Evolutionary conservation across 176 grass and related monocot genomes (phyloP).

Genomic region (Canna indica): DNA sequence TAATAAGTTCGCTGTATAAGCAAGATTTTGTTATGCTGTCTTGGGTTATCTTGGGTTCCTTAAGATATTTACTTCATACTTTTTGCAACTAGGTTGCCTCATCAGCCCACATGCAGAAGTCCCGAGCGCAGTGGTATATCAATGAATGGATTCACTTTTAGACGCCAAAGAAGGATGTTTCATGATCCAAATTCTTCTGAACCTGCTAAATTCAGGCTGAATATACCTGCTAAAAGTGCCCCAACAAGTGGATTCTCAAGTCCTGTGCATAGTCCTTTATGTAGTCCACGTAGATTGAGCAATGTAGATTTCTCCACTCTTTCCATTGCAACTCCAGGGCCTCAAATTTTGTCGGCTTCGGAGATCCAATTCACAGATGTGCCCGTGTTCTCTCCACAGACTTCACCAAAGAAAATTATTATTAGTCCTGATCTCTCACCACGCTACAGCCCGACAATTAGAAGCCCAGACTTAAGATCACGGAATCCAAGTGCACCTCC

Average conservation of each 20-base stretch:
- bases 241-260: constrained; percentile 67
- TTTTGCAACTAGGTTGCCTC: constrained; percentile 37
- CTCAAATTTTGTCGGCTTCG: constrained; percentile 34
- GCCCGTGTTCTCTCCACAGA: constrained; percentile 27
- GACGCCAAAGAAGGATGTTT: constrained; percentile 34
- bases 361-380: constrained; percentile 33
- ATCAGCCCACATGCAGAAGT: constrained; percentile 35
- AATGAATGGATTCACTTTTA: constrained; percentile 24
- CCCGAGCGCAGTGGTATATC: constrained; percentile 20
- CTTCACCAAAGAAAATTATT: constrained; percentile 48
- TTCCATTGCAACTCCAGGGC: constrained; percentile 28
- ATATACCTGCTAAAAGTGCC: constrained; percentile 76
- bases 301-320: constrained; percentile 38
- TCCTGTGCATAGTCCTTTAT: constrained; percentile 50
- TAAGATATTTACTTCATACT: constrained; percentile 21
- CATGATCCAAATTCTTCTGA: constrained; percentile 47
- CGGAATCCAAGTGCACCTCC: constrained; percentile 72
- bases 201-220: constrained; percentile 42
- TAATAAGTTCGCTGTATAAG: constrained; percentile 1
- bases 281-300: constrained; percentile 61
- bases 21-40: background rate
- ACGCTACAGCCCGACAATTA: constrained; percentile 30
- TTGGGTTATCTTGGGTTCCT: constrained; percentile 3
- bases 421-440: constrained; percentile 43
- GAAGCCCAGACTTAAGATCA: constrained; percentile 33